phyloP scores from a whole-genome alignment of 2,329 filamentous ascomycete genomes.

The Scortechinia acanthostroma region DNA sequence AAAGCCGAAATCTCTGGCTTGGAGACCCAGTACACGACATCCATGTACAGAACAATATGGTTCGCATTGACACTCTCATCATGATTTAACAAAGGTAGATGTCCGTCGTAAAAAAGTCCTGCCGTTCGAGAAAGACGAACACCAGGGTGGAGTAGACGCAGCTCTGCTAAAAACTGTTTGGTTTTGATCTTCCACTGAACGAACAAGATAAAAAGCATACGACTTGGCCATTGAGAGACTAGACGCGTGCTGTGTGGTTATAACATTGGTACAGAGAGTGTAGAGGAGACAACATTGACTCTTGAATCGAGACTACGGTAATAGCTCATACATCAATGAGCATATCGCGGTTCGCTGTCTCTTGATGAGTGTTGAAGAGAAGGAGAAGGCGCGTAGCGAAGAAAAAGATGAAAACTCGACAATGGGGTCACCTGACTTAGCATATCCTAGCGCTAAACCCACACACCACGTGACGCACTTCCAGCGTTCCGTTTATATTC shows the following conservation, averaged over 20 bases:
- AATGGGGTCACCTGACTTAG: background rate
- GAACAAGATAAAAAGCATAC: conserved; percentile 30
- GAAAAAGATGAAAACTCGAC: conserved; percentile 4
- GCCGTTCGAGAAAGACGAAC: conserved; percentile 23
- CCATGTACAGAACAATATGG: too few relatives aligned
- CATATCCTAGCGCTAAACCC: too few relatives aligned
- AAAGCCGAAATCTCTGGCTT: too few relatives aligned
- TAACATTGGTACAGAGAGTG: background rate
- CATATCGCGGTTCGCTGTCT: too few relatives aligned
- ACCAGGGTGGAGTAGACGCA: conserved; percentile 39
- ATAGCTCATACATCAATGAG: too few relatives aligned
- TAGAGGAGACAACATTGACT: too few relatives aligned
- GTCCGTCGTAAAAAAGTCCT: conserved; percentile 36
- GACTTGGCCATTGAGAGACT: conserved; percentile 22
- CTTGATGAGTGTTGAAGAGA: too few relatives aligned
- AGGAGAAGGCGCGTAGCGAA: background rate
- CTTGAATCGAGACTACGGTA: too few relatives aligned
- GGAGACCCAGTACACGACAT: too few relatives aligned
- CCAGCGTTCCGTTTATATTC: conserved; percentile 1
- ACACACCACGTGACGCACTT: too few relatives aligned
- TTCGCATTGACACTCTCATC: too few relatives aligned
- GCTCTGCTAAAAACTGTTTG: conserved; percentile 36
- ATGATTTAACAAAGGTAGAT: too few relatives aligned
- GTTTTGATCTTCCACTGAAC: conserved; percentile 33
- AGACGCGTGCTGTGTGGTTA: conserved; percentile 24